A percentile compares a stretch with the other conserved stretches of the same genome.
These are phyloP conservation scores for Colletotrichum tamarilloi DNA, from an alignment of 2,329 filamentous ascomycete genomes.

Conservation along the genomic window DNA sequence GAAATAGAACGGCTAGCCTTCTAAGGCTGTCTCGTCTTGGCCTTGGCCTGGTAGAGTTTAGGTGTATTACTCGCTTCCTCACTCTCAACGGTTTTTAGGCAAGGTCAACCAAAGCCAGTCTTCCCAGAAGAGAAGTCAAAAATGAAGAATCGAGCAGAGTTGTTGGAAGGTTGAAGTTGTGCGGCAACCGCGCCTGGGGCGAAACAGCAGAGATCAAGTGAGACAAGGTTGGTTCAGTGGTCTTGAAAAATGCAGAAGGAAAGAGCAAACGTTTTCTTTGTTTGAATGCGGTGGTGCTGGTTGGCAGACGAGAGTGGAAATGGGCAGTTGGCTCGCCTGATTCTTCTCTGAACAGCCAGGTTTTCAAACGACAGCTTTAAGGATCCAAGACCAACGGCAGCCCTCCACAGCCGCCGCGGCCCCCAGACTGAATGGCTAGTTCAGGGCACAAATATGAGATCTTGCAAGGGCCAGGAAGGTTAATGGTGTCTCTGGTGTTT, in stretches of 20 bases:
- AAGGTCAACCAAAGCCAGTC: background rate
- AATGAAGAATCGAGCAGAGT: background rate
- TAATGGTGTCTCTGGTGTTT: background rate
- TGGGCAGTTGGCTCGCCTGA: background rate
- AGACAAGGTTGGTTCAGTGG: background rate
- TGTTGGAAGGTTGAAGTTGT: background rate
- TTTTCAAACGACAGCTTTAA: background rate
- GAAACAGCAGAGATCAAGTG: background rate
- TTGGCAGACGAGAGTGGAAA: background rate
- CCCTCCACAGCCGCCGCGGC: background rate
- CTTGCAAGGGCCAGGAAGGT: slow-evolving; percentile 10
- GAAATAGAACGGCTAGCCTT: slow-evolving; percentile 21
- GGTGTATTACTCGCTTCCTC: background rate
- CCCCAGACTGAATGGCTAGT: background rate
- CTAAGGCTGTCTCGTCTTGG: background rate
- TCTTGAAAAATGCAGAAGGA: slow-evolving; percentile 9
- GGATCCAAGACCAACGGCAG: background rate
- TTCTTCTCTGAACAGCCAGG: background rate
- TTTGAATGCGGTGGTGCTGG: background rate
- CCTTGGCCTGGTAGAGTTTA: background rate
- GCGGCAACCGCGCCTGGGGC: background rate
- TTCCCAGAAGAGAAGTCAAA: background rate
- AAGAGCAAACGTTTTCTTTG: slow-evolving; percentile 1
- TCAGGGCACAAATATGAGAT: slow-evolving; percentile 2
- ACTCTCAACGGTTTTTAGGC: background rate